Evolutionary conservation across 2,329 filamentous ascomycete genomes (phyloP).

Genomic region (Fusarium sororula): DNA sequence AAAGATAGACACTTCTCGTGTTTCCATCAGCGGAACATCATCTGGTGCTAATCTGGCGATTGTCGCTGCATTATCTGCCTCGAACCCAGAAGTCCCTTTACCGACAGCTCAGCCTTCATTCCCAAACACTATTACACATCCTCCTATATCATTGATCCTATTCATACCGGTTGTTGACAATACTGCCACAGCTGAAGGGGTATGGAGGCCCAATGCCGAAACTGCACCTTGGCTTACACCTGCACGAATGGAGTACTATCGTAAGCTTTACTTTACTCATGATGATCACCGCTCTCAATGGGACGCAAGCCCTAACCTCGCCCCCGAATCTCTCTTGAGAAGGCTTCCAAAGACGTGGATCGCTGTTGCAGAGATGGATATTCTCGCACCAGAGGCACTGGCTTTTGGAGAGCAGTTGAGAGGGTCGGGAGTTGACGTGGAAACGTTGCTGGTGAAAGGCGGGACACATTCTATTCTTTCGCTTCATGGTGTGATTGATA

Average conservation of each 20-base stretch:
- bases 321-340: slow-evolving; percentile 36
- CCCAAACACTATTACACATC: background rate
- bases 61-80: slow-evolving; percentile 33
- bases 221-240: slow-evolving; percentile 48
- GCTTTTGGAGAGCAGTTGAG: slow-evolving; percentile 42
- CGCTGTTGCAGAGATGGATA: slow-evolving; percentile 45
- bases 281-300: slow-evolving; percentile 38
- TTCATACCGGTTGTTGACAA: slow-evolving; percentile 50
- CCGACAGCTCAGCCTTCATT: slow-evolving; percentile 34
- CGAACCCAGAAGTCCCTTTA: slow-evolving; percentile 9
- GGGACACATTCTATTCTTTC: slow-evolving; percentile 41
- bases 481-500: slow-evolving; percentile 39
- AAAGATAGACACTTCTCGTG: slow-evolving; percentile 38
- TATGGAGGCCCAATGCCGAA: slow-evolving; percentile 41
- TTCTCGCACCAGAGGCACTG: slow-evolving; percentile 46
- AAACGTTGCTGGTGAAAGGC: slow-evolving; percentile 32
- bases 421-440: slow-evolving; percentile 29
- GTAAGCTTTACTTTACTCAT: slow-evolving; percentile 46
- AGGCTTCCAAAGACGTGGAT: slow-evolving; percentile 46
- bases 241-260: slow-evolving; percentile 49
- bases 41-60: slow-evolving; percentile 42
- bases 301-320: slow-evolving; percentile 47
- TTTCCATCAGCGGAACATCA: slow-evolving; percentile 46
- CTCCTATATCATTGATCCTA: slow-evolving; percentile 28
- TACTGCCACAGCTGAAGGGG: slow-evolving; percentile 41